Conservation (phyloP, 106 monocot species). For the Triglochin maritima region DNA sequence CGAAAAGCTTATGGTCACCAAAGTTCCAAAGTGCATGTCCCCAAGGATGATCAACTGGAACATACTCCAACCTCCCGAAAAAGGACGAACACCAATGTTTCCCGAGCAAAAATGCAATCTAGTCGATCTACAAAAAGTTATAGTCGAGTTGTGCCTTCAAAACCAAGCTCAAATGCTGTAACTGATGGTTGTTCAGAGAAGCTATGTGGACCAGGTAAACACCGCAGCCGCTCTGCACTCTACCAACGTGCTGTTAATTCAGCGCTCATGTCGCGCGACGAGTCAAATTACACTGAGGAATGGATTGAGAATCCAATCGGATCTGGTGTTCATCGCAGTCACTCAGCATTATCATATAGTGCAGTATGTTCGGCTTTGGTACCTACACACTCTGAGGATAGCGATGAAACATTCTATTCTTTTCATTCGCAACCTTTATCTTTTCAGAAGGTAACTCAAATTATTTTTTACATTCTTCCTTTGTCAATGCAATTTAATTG, state of each 20-base stretch:
- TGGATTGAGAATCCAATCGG: background rate
- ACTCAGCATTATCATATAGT: background rate
- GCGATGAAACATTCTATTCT: background rate
- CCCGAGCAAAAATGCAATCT: slow-evolving; percentile 8
- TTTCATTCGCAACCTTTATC: background rate
- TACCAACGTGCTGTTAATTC: background rate
- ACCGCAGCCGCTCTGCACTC: slow-evolving; percentile 41
- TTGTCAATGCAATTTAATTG: background rate
- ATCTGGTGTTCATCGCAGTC: background rate
- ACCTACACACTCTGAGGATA: background rate
- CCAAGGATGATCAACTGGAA: slow-evolving; percentile 7
- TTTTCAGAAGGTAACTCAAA: background rate
- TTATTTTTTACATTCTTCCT: background rate
- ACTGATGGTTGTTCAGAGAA: slow-evolving; percentile 9
- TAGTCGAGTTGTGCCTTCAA: background rate
- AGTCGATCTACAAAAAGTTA: slow-evolving; percentile 13
- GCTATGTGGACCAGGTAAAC: slow-evolving; percentile 14
- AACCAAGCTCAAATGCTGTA: too few relatives aligned
- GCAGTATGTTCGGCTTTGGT: background rate
- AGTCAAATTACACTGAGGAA: background rate
- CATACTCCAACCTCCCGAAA: slow-evolving; percentile 11
- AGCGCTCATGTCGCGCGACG: background rate
- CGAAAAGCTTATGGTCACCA: slow-evolving; percentile 63
- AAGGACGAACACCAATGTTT: slow-evolving; percentile 14
- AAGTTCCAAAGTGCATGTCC: slow-evolving; percentile 22